A percentile compares a stretch with the other conserved stretches of the same genome.
Evolutionary conservation across 352 stramenopile species (phyloP).

Genomic region (Pythium vanterpoolii): DNA sequence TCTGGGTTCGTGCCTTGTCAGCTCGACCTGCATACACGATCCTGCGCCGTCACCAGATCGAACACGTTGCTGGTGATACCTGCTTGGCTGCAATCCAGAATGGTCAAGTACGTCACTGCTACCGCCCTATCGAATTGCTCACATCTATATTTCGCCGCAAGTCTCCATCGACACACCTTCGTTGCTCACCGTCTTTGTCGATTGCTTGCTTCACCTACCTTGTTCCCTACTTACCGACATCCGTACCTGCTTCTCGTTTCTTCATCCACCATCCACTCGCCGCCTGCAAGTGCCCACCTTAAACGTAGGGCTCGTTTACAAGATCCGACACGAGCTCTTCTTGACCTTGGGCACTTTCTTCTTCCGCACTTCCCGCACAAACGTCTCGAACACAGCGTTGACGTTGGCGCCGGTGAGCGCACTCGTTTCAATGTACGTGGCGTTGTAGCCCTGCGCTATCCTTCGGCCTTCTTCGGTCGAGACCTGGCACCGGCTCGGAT

Average conservation of each 20-base stretch:
- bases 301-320: slow-evolving; percentile 26
- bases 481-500: slow-evolving; percentile 80
- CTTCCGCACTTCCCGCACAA: slow-evolving; percentile 81
- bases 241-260: neutral
- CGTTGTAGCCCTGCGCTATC: slow-evolving; percentile 86
- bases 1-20: slow-evolving; percentile 6
- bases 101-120: neutral
- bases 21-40: neutral
- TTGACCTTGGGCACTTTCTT: slow-evolving; percentile 77
- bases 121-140: neutral
- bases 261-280: neutral
- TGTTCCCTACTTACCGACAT: neutral
- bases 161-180: neutral
- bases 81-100: slow-evolving; percentile 17
- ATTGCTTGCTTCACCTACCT: neutral
- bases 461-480: slow-evolving; percentile 79
- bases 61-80: slow-evolving; percentile 3
- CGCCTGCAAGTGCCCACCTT: neutral
- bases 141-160: slow-evolving; percentile 8
- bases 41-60: slow-evolving; percentile 18
- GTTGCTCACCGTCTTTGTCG: neutral
- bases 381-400: slow-evolving; percentile 84
- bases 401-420: slow-evolving; percentile 84
- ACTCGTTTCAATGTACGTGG: slow-evolving; percentile 86
- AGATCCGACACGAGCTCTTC: slow-evolving; percentile 66